A percentile compares a stretch with the other conserved stretches of the same genome.
These are phyloP conservation scores for Gaillardinia entomophila DNA, from an alignment of 805 yeast species.

Conservation along the genomic window DNA sequence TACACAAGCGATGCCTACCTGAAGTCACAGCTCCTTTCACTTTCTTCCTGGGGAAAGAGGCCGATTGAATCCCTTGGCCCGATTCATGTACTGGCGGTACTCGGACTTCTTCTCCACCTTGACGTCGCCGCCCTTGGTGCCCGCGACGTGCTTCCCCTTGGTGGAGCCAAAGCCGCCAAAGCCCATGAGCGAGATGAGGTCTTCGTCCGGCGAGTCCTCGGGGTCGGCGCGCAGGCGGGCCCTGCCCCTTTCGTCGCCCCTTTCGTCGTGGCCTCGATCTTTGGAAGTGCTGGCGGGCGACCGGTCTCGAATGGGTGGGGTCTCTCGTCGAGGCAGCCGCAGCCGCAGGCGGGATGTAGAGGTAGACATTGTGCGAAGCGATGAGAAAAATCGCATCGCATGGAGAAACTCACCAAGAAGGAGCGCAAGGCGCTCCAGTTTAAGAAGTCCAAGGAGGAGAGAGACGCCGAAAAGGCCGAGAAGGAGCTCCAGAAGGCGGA, in stretches of 20 bases:
- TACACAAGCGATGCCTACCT: not conserved
- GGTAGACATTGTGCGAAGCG: too few relatives aligned
- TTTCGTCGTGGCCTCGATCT: not conserved
- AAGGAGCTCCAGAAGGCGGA: slow-evolving; percentile 8
- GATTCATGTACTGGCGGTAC: slow-evolving; percentile 57
- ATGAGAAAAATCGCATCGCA: not conserved
- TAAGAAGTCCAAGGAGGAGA: slow-evolving; percentile 28
- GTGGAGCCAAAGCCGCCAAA: slow-evolving; percentile 51
- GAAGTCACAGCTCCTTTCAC: not conserved
- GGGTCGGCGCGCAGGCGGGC: slow-evolving; percentile 11
- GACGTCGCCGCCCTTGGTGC: slow-evolving; percentile 40
- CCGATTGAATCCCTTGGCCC: slow-evolving; percentile 51
- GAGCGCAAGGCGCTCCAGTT: slow-evolving; percentile 60
- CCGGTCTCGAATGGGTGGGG: too few relatives aligned
- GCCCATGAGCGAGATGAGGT: slow-evolving; percentile 50
- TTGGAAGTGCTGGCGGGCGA: too few relatives aligned
- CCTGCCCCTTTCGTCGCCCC: slow-evolving; percentile 10
- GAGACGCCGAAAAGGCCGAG: slow-evolving; percentile 20
- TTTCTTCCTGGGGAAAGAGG: slow-evolving; percentile 44
- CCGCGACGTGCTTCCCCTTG: slow-evolving; percentile 51
- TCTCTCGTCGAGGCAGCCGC: too few relatives aligned
- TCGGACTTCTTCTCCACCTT: slow-evolving; percentile 35
- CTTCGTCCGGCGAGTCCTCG: slow-evolving; percentile 8
- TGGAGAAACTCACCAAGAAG: slow-evolving; percentile 54
- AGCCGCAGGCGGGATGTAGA: not conserved